Conservation (phyloP, 805 yeast species). For the Priceomyces melissophilus region DNA sequence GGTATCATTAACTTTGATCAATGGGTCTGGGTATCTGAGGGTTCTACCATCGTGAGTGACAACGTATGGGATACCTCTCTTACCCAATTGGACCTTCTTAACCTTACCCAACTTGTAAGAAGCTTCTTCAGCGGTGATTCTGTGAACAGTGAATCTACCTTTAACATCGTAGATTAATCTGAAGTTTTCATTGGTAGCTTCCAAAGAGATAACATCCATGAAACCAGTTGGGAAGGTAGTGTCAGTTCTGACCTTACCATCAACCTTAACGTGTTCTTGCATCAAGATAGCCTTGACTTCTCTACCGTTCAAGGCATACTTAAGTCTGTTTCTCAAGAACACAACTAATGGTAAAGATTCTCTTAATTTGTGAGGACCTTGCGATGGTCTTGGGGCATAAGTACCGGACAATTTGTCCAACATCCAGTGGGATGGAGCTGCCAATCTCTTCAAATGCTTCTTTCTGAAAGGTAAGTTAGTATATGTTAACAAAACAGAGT, state of each 20-base stretch:
- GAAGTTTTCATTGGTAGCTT: slow-evolving; percentile 99
- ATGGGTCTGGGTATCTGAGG: slow-evolving; percentile 98
- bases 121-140: slow-evolving; percentile 98
- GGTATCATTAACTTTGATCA: slow-evolving; percentile 94
- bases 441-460: slow-evolving; percentile 99
- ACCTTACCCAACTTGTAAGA: slow-evolving; percentile 97
- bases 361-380: slow-evolving; percentile 99
- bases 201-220: slow-evolving; percentile 97
- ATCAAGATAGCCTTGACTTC: slow-evolving; percentile 97
- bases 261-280: slow-evolving; percentile 98
- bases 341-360: slow-evolving; percentile 97
- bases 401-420: slow-evolving; percentile 99
- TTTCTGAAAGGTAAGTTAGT: slow-evolving; percentile 54
- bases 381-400: slow-evolving; percentile 99
- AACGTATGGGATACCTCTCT: slow-evolving; percentile 96
- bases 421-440: slow-evolving; percentile 99
- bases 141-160: slow-evolving; percentile 99
- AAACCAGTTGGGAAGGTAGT: slow-evolving; percentile 98
- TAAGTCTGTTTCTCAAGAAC: slow-evolving; percentile 96
- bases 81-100: slow-evolving; percentile 96
- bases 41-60: slow-evolving; percentile 99
- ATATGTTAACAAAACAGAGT: background rate
- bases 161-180: slow-evolving; percentile 97
- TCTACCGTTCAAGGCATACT: slow-evolving; percentile 98
- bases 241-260: slow-evolving; percentile 99